Conservation (phyloP, 495 filamentous ascomycete species). For the Jackrogersella multiformis region DNA sequence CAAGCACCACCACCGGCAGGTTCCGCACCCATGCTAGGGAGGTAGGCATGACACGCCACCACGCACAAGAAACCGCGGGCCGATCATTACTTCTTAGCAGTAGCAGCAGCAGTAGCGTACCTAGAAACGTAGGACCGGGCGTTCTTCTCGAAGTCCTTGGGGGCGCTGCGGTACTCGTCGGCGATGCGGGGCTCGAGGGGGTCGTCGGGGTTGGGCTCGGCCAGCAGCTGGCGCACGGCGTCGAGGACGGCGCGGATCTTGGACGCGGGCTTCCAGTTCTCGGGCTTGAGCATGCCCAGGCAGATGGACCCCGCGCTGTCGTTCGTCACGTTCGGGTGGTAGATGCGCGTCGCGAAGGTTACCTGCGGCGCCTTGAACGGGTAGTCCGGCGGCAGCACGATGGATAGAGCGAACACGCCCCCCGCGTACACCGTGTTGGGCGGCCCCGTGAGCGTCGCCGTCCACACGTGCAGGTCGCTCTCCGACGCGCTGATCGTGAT, state of each 20-base stretch:
- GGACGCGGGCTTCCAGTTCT: slow-evolving; percentile 94
- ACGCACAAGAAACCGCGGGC: too few relatives aligned
- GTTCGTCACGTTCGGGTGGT: slow-evolving; percentile 98
- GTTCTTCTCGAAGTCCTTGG: slow-evolving; percentile 80
- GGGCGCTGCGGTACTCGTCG: slow-evolving; percentile 80
- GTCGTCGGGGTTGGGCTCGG: slow-evolving; percentile 93
- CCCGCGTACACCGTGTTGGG: slow-evolving; percentile 76
- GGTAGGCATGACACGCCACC: neutral
- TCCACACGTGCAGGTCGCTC: slow-evolving; percentile 85
- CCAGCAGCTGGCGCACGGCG: slow-evolving; percentile 78
- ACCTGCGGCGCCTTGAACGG: slow-evolving; percentile 93
- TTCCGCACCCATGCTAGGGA: too few relatives aligned
- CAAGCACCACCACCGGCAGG: too few relatives aligned
- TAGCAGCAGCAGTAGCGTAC: slow-evolving; percentile 75
- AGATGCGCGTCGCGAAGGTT: slow-evolving; percentile 92
- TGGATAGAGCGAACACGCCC: slow-evolving; percentile 79
- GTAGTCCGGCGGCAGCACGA: slow-evolving; percentile 84
- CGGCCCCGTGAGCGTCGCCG: slow-evolving; percentile 79
- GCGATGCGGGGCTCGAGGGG: slow-evolving; percentile 89
- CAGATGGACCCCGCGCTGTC: slow-evolving; percentile 92
- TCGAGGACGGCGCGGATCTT: slow-evolving; percentile 80
- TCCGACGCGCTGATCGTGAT: slow-evolving; percentile 72
- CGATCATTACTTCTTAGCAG: slow-evolving; percentile 26
- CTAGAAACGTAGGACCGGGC: slow-evolving; percentile 82
- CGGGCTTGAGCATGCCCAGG: slow-evolving; percentile 82